Base-by-base conservation (phyloP, 768 basidiomycete species). In the Leucosporidium creatinivorum region DNA sequence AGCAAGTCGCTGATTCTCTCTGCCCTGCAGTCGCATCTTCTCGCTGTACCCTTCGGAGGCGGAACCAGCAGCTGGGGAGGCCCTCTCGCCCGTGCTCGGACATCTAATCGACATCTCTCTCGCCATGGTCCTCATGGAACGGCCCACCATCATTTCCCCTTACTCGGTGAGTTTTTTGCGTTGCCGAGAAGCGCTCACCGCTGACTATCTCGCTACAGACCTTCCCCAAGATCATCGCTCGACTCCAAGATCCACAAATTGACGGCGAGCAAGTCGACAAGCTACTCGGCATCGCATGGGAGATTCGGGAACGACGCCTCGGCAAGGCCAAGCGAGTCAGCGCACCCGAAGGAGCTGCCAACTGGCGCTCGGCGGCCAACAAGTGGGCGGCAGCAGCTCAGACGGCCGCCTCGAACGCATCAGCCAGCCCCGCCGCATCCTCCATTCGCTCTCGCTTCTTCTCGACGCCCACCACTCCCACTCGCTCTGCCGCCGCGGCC, bases 101-200 rank as follows among this genome's bases (percentile, higher is more conserved):
- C 70, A 72, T 50, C 59, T 69, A 4, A 50, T 72, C 67, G 70
- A 72, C 47, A 55, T 72, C 62, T 50, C 58, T 1, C 61, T 72
- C 50, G 70, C 70, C 3, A 7, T 69, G 26, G 59, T 72, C 17
- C 55, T 69, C 30, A 44, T 61, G 10, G 62, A 69, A 10, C 64
- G 67, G 0, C 12, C 49, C 1, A 72, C 59, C 7, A 55, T 69
- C 49, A 7, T 72, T 15, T 69, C 70, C 10, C 70, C 70, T 0
- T 72, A 48, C 23, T 36, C 70, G 39, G 39, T 44, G 39, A 44
- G 15, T 62, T 18, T 31, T 59, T 23, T 13, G 48, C 48, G 23
- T 44, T 26, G 10, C 5, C n/a, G n/a, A n/a, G n/a, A n/a, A n/a
- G n/a, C n/a, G 31, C 3, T 19, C 15, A 3, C 17, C 31, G 12